Evolutionary conservation across 495 filamentous ascomycete species (phyloP).

Genomic region (Articulospora tetracladia): DNA sequence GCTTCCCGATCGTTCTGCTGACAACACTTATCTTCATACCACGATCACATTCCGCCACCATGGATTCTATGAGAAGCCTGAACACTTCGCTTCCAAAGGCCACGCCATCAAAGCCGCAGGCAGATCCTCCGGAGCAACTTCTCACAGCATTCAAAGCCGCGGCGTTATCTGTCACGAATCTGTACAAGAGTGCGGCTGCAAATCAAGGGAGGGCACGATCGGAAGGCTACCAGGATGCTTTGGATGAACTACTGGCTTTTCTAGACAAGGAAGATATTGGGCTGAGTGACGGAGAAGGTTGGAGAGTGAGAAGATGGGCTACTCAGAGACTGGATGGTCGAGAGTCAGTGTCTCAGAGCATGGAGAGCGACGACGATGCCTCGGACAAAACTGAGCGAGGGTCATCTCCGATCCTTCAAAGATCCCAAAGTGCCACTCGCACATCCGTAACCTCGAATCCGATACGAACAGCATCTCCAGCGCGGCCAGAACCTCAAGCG

Average conservation of each 20-base stretch:
- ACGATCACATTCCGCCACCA: constrained; percentile 26
- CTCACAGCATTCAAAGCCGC: constrained; percentile 88
- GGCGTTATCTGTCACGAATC: constrained; percentile 89
- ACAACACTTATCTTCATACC: neutral
- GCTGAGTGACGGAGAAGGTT: constrained; percentile 73
- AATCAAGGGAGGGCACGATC: constrained; percentile 69
- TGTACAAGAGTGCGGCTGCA: constrained; percentile 85
- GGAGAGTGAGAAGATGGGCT: constrained; percentile 79
- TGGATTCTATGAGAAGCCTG: constrained; percentile 75
- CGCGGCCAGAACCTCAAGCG: constrained; percentile 43
- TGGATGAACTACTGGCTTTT: constrained; percentile 84
- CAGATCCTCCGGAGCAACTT: constrained; percentile 72
- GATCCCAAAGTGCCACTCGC: constrained; percentile 40
- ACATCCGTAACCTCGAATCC: constrained; percentile 9
- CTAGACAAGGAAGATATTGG: constrained; percentile 78
- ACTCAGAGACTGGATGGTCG: constrained; percentile 70
- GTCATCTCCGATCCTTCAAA: constrained; percentile 59
- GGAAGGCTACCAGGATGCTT: constrained; percentile 88
- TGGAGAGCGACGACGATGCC: constrained; percentile 74
- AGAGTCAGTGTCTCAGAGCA: constrained; percentile 32
- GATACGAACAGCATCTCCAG: constrained; percentile 32
- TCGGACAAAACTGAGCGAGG: constrained; percentile 48
- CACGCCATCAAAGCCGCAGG: constrained; percentile 34
- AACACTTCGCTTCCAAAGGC: constrained; percentile 62
- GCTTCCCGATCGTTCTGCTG: neutral